Base-by-base conservation (phyloP, 495 filamentous ascomycete species). In the Astrocystis sublimbata region DNA sequence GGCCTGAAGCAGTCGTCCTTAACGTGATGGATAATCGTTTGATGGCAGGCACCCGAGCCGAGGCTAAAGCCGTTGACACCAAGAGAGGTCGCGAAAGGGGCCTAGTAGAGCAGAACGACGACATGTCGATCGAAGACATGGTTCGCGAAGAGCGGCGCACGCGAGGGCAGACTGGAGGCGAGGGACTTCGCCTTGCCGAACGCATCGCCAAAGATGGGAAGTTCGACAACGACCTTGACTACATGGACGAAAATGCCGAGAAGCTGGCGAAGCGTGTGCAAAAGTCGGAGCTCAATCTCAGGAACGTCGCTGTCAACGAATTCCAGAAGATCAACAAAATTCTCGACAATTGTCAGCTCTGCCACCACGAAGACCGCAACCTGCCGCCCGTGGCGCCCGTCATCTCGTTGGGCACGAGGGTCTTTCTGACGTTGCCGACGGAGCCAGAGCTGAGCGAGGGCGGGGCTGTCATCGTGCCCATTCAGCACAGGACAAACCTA, bases 51-150 rank as follows among this genome's bases (percentile, higher is more conserved):
- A 81, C 85, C 24, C 84, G 89, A 23, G 88, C 86, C 41, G 92
- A 96, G 75, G 88, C 92, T 51, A 91, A 89, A 62, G 77, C 83
- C 0, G 75, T 96, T 36, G 84, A 87, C 33, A 94, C 82, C 57
- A 92, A 88, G 68, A 82, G 92, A 46, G 92, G 91, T 15, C 79
- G 85, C 24, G 92, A 96, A 69, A 83, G 92, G 62, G 92, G 92
- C 17, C 76, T 83, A 19, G 87, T 98, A 9, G 83, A 90, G 65
- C 92, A 92, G 58, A 98, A 97, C 64, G 92, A 97, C 52, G 92
- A 97, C 68, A 98, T 98, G 94, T 88, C 79, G 33, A 87, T 98
- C 56, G 91, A 93, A 23, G 94, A 98, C 68, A 98, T 98, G 94
- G 85, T 98, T 9, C 83, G 89, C 41, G 92, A 97, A 71, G 94